Evolutionary conservation across 2,329 filamentous ascomycete genomes (phyloP).

Genomic region (Endoconidiophora polonica): DNA sequence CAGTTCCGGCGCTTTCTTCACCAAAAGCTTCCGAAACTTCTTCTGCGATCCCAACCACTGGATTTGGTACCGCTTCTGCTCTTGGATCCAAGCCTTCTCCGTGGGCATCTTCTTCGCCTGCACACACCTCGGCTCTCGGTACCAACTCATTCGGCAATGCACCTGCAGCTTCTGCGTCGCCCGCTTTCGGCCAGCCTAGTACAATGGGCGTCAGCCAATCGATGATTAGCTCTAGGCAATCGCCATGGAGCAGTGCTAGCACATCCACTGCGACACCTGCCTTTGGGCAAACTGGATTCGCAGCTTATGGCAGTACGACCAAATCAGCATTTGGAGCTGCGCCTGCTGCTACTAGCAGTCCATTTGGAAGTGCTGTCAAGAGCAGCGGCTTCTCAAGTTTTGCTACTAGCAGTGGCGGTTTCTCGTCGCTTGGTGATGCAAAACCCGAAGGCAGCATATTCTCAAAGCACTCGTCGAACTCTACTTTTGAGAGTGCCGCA

Average conservation of each 20-base stretch:
- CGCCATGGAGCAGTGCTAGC: slow-evolving; percentile 1
- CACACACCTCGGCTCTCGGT: slow-evolving; percentile 27
- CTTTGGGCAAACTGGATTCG: slow-evolving; percentile 29
- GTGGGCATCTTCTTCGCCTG: slow-evolving; percentile 26
- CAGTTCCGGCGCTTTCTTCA: slow-evolving; percentile 18
- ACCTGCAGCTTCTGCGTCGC: slow-evolving; percentile 20
- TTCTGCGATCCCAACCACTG: slow-evolving; percentile 12
- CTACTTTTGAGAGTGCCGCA: slow-evolving; percentile 15
- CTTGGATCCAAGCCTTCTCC: slow-evolving; percentile 18
- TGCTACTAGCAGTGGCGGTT: slow-evolving; percentile 31
- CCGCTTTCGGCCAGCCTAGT: slow-evolving; percentile 33
- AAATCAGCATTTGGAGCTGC: slow-evolving; percentile 13
- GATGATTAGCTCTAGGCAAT: background rate
- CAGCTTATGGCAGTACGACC: slow-evolving; percentile 30
- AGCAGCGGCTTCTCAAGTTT: slow-evolving; percentile 38
- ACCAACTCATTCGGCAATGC: slow-evolving; percentile 27
- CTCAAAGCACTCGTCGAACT: slow-evolving; percentile 15
- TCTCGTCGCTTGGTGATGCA: slow-evolving; percentile 28
- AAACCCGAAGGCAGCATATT: slow-evolving; percentile 17
- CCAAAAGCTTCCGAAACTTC: slow-evolving; percentile 14
- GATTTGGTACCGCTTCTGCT: slow-evolving; percentile 15
- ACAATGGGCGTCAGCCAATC: slow-evolving; percentile 22
- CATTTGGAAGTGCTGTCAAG: slow-evolving; percentile 16
- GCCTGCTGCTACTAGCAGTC: slow-evolving; percentile 15
- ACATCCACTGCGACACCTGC: slow-evolving; percentile 19